Conservation (phyloP, 139 green algal genomes). For the Bryopsis sp. region DNA sequence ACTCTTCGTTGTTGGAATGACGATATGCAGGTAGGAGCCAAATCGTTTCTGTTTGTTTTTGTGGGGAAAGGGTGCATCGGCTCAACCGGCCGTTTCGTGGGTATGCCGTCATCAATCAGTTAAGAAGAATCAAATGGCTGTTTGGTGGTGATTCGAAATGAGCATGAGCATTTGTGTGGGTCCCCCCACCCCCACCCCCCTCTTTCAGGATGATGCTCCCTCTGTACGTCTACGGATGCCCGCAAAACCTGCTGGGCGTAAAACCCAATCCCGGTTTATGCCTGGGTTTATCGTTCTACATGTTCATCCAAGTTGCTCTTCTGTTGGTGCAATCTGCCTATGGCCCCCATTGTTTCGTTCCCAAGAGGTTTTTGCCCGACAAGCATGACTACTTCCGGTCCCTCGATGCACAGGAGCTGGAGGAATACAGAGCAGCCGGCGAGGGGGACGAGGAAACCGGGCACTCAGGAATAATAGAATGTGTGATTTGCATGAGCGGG, state of each 20-base stretch:
- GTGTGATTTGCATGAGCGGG: conserved; percentile 83
- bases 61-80: neutral
- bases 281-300: conserved; percentile 30
- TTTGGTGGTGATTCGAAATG: too few relatives aligned
- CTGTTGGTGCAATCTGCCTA: conserved; percentile 53
- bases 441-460: conserved; percentile 32
- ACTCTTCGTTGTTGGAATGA: conserved; percentile 68
- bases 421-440: neutral
- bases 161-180: too few relatives aligned
- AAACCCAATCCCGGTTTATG: conserved; percentile 30
- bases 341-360: conserved; percentile 68
- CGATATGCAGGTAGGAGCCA: conserved; percentile 22
- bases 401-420: neutral
- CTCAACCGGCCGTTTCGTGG: too few relatives aligned
- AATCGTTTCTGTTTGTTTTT: neutral
- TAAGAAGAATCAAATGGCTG: too few relatives aligned
- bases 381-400: conserved; percentile 74
- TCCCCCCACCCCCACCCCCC: too few relatives aligned
- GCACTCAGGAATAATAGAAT: conserved; percentile 44
- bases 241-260: conserved; percentile 48
- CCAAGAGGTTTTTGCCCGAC: conserved; percentile 48
- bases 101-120: too few relatives aligned
- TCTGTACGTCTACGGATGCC: conserved; percentile 66
- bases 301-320: conserved; percentile 47
- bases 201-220: conserved; percentile 52